Base-by-base conservation (phyloP, 2,329 filamentous ascomycete genomes). In the Arthroderma uncinatum region DNA sequence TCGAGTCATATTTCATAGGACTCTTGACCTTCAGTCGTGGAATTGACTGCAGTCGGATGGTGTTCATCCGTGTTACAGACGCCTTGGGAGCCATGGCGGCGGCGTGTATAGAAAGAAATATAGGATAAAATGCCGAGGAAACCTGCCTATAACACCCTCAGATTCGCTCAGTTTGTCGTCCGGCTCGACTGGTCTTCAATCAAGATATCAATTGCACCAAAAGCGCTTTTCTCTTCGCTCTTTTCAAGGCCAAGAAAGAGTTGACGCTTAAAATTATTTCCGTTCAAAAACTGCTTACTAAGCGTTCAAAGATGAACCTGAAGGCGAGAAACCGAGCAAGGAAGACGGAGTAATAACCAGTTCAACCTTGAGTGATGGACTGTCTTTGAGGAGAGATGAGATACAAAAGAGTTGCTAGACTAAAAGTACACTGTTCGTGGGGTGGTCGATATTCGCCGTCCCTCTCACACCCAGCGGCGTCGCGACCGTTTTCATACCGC, bases 21-120 rank as follows among this genome's bases (percentile, higher is more conserved):
- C 79, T 77, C 62, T 81, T 79, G 53, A 88, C 78, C 64, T 82
- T 81, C 58, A 88, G 78, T 66, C 84, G 69, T 56, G 69, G 65
- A 60, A 76, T 73, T 58, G 73, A 74, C 66, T 77, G 74, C 50
- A 77, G 67, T 60, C 73, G 73, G 60, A 76, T 67, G 30, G 74
- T 72, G 63, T 72, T 74, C 55, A 76, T 65, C 56, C 70, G 70
- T 59, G 74, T 76, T n/a, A 72, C 67, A 40, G 68, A 66, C 58
- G 70, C 72, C 63, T 75, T 74, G 48, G 71, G 66, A 63, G 73
- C 70, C 74, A 76, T 76, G 47, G 54, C 68, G 53, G 12, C 19
- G 52, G 25, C 33, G 47, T 50, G 28, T n/a, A 30, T 50, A n/a
- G n/a, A 50, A 16, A 8, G 47, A 16, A 33, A 34, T 16, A 50